These are phyloP conservation scores for Saccharomyces hybrid DNA, from an alignment of 1,139 yeast species.

Conservation along the genomic window DNA sequence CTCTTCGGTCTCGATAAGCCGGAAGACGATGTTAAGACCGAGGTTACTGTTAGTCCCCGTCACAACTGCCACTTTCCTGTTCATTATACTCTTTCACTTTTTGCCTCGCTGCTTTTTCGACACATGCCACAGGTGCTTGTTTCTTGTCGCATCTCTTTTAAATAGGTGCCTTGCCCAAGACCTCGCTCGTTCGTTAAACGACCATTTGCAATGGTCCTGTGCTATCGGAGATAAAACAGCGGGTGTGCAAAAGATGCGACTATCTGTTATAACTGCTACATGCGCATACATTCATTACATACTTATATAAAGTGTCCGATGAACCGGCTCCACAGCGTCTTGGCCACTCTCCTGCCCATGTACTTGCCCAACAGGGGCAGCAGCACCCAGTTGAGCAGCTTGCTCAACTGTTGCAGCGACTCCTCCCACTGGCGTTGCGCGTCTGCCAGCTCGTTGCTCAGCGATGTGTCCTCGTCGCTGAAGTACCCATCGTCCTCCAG, in stretches of 20 bases:
- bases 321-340: constrained; percentile 32
- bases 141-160: neutral
- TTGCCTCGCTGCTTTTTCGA: neutral
- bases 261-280: neutral
- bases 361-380: constrained; percentile 55
- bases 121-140: neutral
- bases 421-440: constrained; percentile 65
- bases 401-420: constrained; percentile 46
- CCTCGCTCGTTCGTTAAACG: neutral
- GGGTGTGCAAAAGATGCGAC: neutral
- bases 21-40: constrained; percentile 77
- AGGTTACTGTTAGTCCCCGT: constrained; percentile 73
- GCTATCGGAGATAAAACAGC: neutral
- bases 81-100: constrained; percentile 1
- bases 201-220: neutral
- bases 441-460: constrained; percentile 17
- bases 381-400: constrained; percentile 45
- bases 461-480: constrained; percentile 8
- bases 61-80: constrained; percentile 41
- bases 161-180: neutral
- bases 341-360: constrained; percentile 48
- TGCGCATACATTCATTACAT: neutral
- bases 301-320: constrained; percentile 6
- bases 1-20: constrained; percentile 58
- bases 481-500: constrained; percentile 10